Percentiles rank a stretch among this genome's conserved stretches.
phyloP scores from a whole-genome alignment of 371 early-diverging fungal genomes.

The Mucor piriformis region DNA sequence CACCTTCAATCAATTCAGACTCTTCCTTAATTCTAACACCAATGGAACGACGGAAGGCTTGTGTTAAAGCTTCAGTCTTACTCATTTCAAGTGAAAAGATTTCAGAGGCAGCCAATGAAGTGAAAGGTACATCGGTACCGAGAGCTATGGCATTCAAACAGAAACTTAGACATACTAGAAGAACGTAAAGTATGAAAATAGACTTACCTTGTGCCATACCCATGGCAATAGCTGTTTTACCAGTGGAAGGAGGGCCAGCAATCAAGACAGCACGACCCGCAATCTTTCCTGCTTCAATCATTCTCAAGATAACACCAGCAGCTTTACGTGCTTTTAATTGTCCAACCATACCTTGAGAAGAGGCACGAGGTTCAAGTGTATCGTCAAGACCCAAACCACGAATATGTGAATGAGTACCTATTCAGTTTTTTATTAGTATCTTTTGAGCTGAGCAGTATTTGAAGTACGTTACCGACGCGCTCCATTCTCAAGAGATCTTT shows the following conservation, averaged over 20 bases:
- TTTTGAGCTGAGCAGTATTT: too few species aligned
- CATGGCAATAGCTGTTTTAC: conserved; percentile 95
- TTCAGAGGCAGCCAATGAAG: conserved; percentile 95
- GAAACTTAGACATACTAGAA: background rate
- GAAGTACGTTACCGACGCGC: conserved; percentile 58
- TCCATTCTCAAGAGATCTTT: conserved; percentile 68
- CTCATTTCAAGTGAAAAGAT: conserved; percentile 98
- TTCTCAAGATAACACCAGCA: conserved; percentile 92
- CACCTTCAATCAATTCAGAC: conserved; percentile 98
- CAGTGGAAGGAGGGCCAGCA: conserved; percentile 99
- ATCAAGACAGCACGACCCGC: conserved; percentile 97
- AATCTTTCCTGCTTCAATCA: conserved; percentile 95
- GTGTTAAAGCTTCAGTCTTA: conserved; percentile 98
- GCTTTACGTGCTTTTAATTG: conserved; percentile 95
- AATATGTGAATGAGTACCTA: conserved; percentile 98
- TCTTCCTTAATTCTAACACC: conserved; percentile 98
- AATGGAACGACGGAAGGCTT: conserved; percentile 97
- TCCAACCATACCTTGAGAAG: conserved; percentile 98
- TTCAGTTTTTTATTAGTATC: too few species aligned
- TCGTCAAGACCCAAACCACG: conserved; percentile 90
- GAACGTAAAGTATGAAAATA: background rate
- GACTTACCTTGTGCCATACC: conserved; percentile 79
- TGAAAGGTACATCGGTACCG: conserved; percentile 95
- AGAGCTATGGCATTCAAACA: conserved; percentile 64
- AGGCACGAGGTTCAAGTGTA: conserved; percentile 80